These are phyloP conservation scores for Curvularia sp. DNA, from an alignment of 2,329 filamentous ascomycete species.

Conservation along the genomic window DNA sequence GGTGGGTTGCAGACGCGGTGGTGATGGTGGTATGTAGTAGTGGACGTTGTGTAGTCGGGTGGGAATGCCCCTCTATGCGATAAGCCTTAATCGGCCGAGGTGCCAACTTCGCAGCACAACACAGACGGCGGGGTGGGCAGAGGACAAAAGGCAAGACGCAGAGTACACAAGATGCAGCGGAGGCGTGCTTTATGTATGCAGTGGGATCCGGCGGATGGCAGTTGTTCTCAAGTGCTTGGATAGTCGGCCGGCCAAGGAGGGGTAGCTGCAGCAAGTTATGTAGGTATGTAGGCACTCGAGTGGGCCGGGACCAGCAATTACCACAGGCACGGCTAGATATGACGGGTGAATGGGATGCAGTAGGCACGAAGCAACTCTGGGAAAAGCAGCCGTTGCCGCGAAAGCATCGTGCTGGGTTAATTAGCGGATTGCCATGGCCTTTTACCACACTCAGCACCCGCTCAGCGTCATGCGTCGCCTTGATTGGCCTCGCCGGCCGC, in stretches of 20 bases:
- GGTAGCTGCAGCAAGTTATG: slow-evolving; percentile 46
- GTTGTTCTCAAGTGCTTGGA: slow-evolving; percentile 11
- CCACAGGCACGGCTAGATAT: slow-evolving; percentile 35
- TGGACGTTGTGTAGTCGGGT: slow-evolving; percentile 11
- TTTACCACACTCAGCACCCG: slow-evolving; percentile 31
- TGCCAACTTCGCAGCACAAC: slow-evolving; percentile 31
- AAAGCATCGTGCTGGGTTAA: slow-evolving; percentile 13
- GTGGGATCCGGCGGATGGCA: slow-evolving; percentile 16
- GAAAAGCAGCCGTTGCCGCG: slow-evolving; percentile 23
- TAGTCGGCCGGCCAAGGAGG: slow-evolving; percentile 32
- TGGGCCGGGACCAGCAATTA: slow-evolving; percentile 38
- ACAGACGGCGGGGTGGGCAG: neutral
- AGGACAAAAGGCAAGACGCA: neutral
- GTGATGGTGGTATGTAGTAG: slow-evolving; percentile 10
- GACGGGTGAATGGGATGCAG: slow-evolving; percentile 30
- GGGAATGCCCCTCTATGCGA: slow-evolving; percentile 39
- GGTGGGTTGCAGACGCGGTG: slow-evolving; percentile 7
- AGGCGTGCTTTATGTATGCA: slow-evolving; percentile 9
- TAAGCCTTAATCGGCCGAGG: slow-evolving; percentile 47
- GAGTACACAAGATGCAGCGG: neutral
- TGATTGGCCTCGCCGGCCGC: slow-evolving; percentile 24
- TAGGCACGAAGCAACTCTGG: slow-evolving; percentile 20
- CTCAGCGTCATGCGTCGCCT: slow-evolving; percentile 44
- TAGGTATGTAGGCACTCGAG: slow-evolving; percentile 26
- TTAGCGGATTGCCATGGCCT: slow-evolving; percentile 33